Percentiles rank a stretch among this genome's conserved stretches.
phyloP scores from a whole-genome alignment of 2,329 filamentous ascomycete genomes.

The Sclerotiophoma versabilis region DNA sequence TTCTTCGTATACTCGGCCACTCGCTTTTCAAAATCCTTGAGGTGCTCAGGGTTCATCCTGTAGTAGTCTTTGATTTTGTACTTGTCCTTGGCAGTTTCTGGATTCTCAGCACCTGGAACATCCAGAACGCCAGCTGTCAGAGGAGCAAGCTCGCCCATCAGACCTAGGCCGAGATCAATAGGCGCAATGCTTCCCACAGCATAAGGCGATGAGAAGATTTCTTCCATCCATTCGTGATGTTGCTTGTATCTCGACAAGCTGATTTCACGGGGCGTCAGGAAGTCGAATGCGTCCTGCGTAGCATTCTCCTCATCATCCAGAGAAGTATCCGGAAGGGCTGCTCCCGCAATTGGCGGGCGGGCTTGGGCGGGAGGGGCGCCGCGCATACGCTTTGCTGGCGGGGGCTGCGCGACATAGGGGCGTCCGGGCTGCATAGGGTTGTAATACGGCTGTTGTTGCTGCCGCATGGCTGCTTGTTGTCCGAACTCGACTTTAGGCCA shows the following conservation, averaged over 20 bases:
- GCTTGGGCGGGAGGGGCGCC: constrained; percentile 51
- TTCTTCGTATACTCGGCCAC: constrained; percentile 75
- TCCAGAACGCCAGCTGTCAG: constrained; percentile 89
- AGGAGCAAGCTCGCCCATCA: constrained; percentile 76
- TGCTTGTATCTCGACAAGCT: constrained; percentile 87
- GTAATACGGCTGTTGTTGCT: constrained; percentile 40
- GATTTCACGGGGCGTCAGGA: constrained; percentile 87
- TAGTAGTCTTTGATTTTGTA: constrained; percentile 62
- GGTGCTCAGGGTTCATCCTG: constrained; percentile 75
- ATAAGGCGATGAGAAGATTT: constrained; percentile 91
- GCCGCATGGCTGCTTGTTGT: constrained; percentile 33
- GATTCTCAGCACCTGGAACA: constrained; percentile 49
- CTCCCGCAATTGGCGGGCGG: constrained; percentile 48
- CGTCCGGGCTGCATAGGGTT: constrained; percentile 47
- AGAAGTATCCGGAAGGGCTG: constrained; percentile 50
- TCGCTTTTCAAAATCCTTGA: constrained; percentile 83
- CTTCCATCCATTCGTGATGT: constrained; percentile 99
- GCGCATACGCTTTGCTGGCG: constrained; percentile 56
- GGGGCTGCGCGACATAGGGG: constrained; percentile 49
- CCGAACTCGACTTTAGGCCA: constrained; percentile 87
- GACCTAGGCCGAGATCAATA: constrained; percentile 83
- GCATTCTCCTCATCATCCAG: constrained; percentile 92
- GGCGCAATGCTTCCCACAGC: constrained; percentile 84
- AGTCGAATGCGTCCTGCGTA: constrained; percentile 85
- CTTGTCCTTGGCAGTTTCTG: constrained; percentile 33